Conservation (phyloP, 495 filamentous ascomycete species). For the Pyrenula aspistea region DNA sequence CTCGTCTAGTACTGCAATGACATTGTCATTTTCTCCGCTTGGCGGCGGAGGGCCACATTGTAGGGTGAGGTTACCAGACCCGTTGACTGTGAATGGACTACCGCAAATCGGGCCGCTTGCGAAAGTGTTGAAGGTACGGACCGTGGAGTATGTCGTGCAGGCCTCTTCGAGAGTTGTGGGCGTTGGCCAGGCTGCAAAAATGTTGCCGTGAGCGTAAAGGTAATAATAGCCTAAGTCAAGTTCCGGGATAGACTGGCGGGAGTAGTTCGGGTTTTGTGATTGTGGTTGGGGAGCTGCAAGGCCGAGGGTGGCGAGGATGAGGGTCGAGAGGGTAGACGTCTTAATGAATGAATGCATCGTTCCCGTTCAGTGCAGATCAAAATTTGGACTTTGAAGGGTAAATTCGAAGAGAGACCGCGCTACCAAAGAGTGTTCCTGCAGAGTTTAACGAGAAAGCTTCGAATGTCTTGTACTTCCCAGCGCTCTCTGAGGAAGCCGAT, state of each 20-base stretch:
- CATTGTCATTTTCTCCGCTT: background rate
- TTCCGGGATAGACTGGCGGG: background rate
- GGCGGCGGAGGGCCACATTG: background rate
- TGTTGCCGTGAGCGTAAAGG: background rate
- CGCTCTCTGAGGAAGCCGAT: too few relatives aligned
- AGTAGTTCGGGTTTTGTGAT: background rate
- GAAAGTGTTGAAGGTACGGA: background rate
- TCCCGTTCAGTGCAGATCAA: too few relatives aligned
- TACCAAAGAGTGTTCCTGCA: too few relatives aligned
- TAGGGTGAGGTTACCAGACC: background rate
- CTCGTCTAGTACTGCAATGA: background rate
- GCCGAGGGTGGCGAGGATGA: background rate
- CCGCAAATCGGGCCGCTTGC: background rate
- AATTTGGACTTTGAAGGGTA: too few relatives aligned
- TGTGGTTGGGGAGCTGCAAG: background rate
- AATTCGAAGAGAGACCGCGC: too few relatives aligned
- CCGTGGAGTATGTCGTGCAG: background rate
- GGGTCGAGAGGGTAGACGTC: background rate
- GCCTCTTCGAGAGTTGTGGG: background rate
- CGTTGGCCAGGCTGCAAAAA: background rate
- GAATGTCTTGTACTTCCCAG: too few relatives aligned
- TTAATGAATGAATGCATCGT: background rate
- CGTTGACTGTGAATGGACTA: background rate
- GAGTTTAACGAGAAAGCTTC: too few relatives aligned
- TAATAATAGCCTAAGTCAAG: background rate